Conservation (phyloP, 2,329 filamentous ascomycete genomes). For the Aspergillus latus region DNA sequence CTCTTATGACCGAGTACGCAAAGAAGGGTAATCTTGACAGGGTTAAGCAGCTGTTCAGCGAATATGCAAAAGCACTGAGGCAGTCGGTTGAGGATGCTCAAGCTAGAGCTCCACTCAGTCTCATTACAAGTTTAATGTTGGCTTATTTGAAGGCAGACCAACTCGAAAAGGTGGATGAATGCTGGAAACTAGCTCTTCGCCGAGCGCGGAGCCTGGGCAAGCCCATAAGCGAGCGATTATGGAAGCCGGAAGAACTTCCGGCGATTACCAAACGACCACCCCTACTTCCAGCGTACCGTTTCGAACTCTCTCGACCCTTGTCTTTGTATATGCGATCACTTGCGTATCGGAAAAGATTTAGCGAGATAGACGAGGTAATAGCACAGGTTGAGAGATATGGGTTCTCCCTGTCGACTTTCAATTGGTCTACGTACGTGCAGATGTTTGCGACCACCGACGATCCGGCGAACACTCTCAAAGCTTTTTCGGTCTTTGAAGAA, state of each 20-base stretch:
- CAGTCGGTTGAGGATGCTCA: conserved; percentile 16
- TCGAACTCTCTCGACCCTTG: conserved; percentile 51
- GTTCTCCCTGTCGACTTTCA: conserved; percentile 71
- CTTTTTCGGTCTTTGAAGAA: conserved; percentile 72
- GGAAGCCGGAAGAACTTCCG: neutral
- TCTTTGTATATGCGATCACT: conserved; percentile 56
- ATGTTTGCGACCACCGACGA: conserved; percentile 61
- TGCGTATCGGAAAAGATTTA: conserved; percentile 53
- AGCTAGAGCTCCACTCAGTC: conserved; percentile 51
- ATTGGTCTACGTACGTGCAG: conserved; percentile 78
- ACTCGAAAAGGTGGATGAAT: conserved; percentile 61
- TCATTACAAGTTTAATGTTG: conserved; percentile 68
- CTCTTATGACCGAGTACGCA: conserved; percentile 58
- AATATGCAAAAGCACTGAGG: conserved; percentile 44
- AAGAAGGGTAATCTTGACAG: conserved; percentile 46
- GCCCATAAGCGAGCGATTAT: conserved; percentile 9
- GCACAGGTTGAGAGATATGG: conserved; percentile 62
- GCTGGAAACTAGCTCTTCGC: conserved; percentile 64
- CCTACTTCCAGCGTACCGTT: conserved; percentile 45
- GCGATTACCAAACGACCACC: neutral
- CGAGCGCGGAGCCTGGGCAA: conserved; percentile 50
- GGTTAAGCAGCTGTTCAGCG: conserved; percentile 56
- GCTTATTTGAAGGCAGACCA: conserved; percentile 60
- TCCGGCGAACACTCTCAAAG: conserved; percentile 54
- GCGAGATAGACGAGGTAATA: conserved; percentile 54